phyloP scores from a whole-genome alignment of 2,329 filamentous ascomycete genomes.

The Chalaropsis ovoidea region DNA sequence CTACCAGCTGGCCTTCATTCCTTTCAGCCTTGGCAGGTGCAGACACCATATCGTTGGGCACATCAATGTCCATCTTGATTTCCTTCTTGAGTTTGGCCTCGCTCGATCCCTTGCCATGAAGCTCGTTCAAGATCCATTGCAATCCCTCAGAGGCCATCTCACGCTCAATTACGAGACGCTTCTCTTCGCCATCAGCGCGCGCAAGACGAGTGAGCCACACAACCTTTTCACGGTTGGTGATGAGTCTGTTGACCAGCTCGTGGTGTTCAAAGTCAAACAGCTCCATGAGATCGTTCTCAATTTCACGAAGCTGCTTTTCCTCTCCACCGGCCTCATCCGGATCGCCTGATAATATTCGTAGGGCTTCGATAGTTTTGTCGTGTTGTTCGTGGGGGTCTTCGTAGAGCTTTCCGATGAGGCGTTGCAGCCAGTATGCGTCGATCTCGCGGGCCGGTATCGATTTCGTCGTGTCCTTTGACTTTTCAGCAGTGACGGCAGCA shows the following conservation, averaged over 20 bases:
- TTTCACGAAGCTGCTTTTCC: conserved; percentile 77
- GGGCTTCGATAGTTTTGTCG: conserved; percentile 76
- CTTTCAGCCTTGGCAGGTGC: conserved; percentile 44
- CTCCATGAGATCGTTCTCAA: conserved; percentile 97
- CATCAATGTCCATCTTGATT: conserved; percentile 91
- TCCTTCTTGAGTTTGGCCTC: conserved; percentile 58
- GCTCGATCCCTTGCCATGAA: conserved; percentile 60
- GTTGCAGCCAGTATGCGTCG: conserved; percentile 93
- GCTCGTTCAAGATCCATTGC: conserved; percentile 75
- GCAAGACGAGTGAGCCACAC: conserved; percentile 90
- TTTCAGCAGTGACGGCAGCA: conserved; percentile 30
- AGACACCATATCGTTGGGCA: conserved; percentile 46
- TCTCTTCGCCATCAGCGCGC: conserved; percentile 67
- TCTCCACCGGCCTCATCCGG: conserved; percentile 61
- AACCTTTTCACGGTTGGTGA: conserved; percentile 85
- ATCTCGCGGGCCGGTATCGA: conserved; percentile 76
- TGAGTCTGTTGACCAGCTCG: conserved; percentile 80
- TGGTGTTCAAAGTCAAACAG: conserved; percentile 96
- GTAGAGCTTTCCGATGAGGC: conserved; percentile 81
- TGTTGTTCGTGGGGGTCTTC: conserved; percentile 86
- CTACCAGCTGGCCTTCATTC: conserved; percentile 59
- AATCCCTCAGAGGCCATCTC: conserved; percentile 88
- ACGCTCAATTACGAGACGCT: conserved; percentile 66
- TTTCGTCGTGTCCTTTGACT: conserved; percentile 46
- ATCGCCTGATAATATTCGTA: conserved; percentile 71